phyloP scores from a whole-genome alignment of 2,329 filamentous ascomycete species.

The Periconia digitata region DNA sequence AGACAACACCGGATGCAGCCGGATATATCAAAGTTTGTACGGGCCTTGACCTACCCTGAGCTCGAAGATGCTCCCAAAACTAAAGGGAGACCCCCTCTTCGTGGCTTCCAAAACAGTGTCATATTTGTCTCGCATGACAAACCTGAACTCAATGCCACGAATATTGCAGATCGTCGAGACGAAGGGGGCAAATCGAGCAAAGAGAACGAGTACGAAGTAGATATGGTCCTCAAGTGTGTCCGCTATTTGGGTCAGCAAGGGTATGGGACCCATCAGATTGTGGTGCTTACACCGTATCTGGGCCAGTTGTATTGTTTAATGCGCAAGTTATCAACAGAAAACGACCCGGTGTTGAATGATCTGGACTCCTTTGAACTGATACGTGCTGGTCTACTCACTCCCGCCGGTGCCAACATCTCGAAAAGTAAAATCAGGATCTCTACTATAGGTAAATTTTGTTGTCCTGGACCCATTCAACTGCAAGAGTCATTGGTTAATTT shows the following conservation, averaged over 20 bases:
- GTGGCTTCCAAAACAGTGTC: conserved; percentile 62
- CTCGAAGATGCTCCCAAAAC: conserved; percentile 60
- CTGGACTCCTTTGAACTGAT: conserved; percentile 66
- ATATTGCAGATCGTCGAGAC: conserved; percentile 55
- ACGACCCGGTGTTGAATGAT: conserved; percentile 69
- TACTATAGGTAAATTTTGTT: conserved; percentile 63
- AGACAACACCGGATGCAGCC: conserved; percentile 71
- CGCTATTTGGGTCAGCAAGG: conserved; percentile 71
- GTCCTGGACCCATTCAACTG: too few species aligned
- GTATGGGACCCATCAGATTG: conserved; percentile 65
- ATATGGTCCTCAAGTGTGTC: conserved; percentile 66
- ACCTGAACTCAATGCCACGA: conserved; percentile 52
- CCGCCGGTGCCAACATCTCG: conserved; percentile 53
- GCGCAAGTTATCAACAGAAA: conserved; percentile 56
- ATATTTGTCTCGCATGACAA: conserved; percentile 67
- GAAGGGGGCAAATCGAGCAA: conserved; percentile 56
- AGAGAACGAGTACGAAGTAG: conserved; percentile 64
- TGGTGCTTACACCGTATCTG: conserved; percentile 72
- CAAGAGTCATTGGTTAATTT: background rate
- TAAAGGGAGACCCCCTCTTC: conserved; percentile 47
- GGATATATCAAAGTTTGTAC: conserved; percentile 63
- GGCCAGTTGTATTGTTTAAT: conserved; percentile 65
- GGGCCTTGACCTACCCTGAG: conserved; percentile 62
- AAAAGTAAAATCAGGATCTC: conserved; percentile 63
- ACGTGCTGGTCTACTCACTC: conserved; percentile 62